Base-by-base conservation (phyloP, 768 basidiomycete species). In the Agaricus subrufescens region DNA sequence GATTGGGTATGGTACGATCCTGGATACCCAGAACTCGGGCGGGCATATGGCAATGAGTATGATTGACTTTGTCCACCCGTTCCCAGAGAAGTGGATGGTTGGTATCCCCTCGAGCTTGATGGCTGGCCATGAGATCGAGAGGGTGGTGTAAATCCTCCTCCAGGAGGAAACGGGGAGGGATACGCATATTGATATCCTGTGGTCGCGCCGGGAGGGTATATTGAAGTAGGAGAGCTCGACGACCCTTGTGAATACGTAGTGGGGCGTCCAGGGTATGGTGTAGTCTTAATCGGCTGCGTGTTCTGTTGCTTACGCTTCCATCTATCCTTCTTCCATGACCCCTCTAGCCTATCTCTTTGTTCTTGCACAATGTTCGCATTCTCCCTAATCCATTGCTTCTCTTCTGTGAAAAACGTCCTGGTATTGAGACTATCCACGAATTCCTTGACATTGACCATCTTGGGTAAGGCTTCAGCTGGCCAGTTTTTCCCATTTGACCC, bases 381-480 rank as follows among this genome's bases (percentile, higher is more conserved):
- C 4, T 55, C 54, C 42, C 46, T 59, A 45, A 55, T 50, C 57
- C 58, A 57, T 45, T 59, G 58, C 42, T 52, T 59, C 45, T 62
- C 61, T 50, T 62, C 61, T 46, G 52, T 59, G 44, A 62, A 62
- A 31, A 56, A 62, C 4, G 55, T 19, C 44, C 52, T 31, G 19
- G 53, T 57, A n/a, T 39, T 43, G 15, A 52, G n/a, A 37, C 56
- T 57, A 45, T 62, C 61, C 26, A 62, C 61, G 42, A 59, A 62
- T 29, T 62, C 61, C 27, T 56, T 62, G 9, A 62, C 48, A 37
- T 59, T 57, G 23, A 56, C 34, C 46, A 62, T 62, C 47, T 59
- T 59, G 15, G 61, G 61, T 12, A 59, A 52, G 2, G 51, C 47
- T 8, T 45, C 48, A 12, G 25, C 25, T 4, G 55, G 55, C 42